phyloP scores from a whole-genome alignment of 257 asterid genomes.

The Solanum bulbocastanum region DNA sequence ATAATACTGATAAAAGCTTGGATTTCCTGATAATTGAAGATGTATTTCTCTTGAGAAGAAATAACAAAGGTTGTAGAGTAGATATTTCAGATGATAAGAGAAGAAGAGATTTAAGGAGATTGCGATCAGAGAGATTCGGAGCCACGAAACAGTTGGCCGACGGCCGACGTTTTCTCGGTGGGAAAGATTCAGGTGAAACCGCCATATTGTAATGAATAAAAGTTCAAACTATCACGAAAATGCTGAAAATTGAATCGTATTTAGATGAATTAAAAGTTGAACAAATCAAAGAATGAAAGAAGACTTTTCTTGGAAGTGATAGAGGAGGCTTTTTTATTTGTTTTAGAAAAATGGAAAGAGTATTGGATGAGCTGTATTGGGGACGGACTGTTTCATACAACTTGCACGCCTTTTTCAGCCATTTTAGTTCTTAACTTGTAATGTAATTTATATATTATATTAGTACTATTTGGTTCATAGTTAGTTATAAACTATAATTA shows the following conservation, averaged over 20 bases:
- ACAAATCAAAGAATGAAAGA: neutral
- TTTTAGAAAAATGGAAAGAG: neutral
- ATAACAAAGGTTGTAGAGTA: constrained; percentile 27
- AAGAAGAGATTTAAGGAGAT: constrained; percentile 49
- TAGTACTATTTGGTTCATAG: neutral
- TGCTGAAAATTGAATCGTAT: neutral
- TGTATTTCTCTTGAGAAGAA: constrained; percentile 37
- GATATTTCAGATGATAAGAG: constrained; percentile 54
- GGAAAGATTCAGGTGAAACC: constrained; percentile 43
- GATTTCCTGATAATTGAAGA: constrained; percentile 51
- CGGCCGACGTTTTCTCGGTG: constrained; percentile 63
- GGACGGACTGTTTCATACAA: neutral
- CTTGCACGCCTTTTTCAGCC: neutral
- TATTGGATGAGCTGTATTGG: neutral
- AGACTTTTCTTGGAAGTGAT: neutral
- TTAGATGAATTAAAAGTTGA: neutral
- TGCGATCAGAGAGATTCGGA: constrained; percentile 43
- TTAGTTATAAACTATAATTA: neutral
- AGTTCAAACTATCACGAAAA: neutral
- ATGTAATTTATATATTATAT: neutral
- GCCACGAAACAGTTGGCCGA: constrained; percentile 49
- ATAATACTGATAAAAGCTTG: constrained; percentile 43
- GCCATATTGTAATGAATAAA: constrained; percentile 26
- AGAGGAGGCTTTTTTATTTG: neutral
- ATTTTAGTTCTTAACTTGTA: neutral